These are phyloP conservation scores for Pseudogymnoascus sp. DNA, from an alignment of 2,329 filamentous ascomycete species.

Conservation along the genomic window DNA sequence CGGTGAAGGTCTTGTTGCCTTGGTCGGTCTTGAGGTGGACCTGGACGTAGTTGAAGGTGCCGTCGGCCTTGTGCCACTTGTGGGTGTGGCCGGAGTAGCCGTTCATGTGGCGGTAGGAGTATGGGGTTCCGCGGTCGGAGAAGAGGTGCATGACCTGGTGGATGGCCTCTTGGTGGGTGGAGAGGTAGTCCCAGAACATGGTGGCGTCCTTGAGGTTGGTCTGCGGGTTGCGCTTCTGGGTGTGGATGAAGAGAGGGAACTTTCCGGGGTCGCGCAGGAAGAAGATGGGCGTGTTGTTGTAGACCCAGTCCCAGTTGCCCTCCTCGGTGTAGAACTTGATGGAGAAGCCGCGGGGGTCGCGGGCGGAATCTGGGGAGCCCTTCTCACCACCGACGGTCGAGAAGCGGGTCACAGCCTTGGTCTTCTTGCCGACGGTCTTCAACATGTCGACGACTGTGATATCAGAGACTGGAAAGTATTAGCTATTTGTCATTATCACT, in stretches of 20 bases:
- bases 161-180: conserved; percentile 52
- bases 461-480: conserved; percentile 34
- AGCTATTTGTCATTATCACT: conserved; percentile 50
- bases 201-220: conserved; percentile 60
- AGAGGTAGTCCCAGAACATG: conserved; percentile 37
- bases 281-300: conserved; percentile 71
- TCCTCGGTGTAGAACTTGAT: conserved; percentile 66
- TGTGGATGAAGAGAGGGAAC: conserved; percentile 69
- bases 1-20: conserved; percentile 51
- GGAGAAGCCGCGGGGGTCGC: conserved; percentile 60
- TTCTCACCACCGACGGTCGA: conserved; percentile 65
- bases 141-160: conserved; percentile 61
- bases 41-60: conserved; percentile 58
- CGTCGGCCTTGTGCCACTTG: conserved; percentile 59
- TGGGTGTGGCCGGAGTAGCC: conserved; percentile 60
- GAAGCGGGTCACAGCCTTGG: conserved; percentile 57
- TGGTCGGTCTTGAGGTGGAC: conserved; percentile 57
- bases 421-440: conserved; percentile 58
- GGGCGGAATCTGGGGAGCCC: conserved; percentile 58
- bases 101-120: conserved; percentile 59
- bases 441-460: conserved; percentile 41
- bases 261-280: conserved; percentile 68
- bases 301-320: conserved; percentile 66
- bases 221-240: conserved; percentile 66
- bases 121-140: conserved; percentile 57